These are phyloP conservation scores for Pseudocercospora fijiensis DNA, from an alignment of 2,329 filamentous ascomycete genomes.

Conservation along the genomic window DNA sequence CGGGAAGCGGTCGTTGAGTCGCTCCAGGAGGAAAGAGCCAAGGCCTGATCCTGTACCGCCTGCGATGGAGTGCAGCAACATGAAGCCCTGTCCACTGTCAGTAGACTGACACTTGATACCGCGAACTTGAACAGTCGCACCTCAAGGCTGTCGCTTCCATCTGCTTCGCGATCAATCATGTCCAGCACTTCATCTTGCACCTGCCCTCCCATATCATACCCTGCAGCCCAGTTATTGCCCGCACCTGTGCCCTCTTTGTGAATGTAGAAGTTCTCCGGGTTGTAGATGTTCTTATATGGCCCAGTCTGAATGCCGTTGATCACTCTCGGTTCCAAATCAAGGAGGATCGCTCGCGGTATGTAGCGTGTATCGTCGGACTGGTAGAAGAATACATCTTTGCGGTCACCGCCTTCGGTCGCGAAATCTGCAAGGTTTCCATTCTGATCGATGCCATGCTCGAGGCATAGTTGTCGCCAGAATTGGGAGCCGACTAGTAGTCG, in stretches of 20 bases:
- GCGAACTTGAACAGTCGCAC: constrained; percentile 42
- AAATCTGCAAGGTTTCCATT: constrained; percentile 97
- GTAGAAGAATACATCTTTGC: constrained; percentile 99
- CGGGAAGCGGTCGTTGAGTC: constrained; percentile 94
- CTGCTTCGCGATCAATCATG: constrained; percentile 98
- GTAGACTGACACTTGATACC: not conserved
- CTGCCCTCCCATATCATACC: constrained; percentile 86
- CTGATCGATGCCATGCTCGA: constrained; percentile 96
- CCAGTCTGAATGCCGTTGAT: constrained; percentile 91
- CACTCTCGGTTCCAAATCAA: constrained; percentile 91
- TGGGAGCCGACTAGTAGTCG: constrained; percentile 77
- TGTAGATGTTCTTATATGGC: constrained; percentile 98
- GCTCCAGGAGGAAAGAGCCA: constrained; percentile 89
- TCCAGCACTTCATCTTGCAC: constrained; percentile 98
- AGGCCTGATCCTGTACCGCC: constrained; percentile 95
- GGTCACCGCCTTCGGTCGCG: constrained; percentile 93
- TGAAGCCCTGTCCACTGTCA: constrained; percentile 68
- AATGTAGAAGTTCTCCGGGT: constrained; percentile 98
- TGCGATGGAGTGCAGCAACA: constrained; percentile 97
- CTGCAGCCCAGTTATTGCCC: constrained; percentile 97
- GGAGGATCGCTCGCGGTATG: constrained; percentile 90
- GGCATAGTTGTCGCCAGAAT: constrained; percentile 98
- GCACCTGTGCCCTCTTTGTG: constrained; percentile 91
- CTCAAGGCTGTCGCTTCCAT: constrained; percentile 95
- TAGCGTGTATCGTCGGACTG: constrained; percentile 97